Evolutionary conservation across 2,329 filamentous ascomycete species (phyloP).

Genomic region (Venturia aucupariae): DNA sequence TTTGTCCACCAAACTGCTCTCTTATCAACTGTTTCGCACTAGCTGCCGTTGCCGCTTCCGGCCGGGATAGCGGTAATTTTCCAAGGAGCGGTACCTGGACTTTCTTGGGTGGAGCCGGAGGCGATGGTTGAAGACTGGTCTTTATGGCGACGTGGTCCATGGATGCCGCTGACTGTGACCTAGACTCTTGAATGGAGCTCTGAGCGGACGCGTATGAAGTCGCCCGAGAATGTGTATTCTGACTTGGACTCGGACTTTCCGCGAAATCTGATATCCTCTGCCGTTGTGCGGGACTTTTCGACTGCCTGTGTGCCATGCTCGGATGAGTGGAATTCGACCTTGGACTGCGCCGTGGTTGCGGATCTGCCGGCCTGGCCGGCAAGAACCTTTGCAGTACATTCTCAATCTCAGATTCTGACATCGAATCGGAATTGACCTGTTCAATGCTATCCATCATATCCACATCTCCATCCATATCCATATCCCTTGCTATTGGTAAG

Average conservation of each 20-base stretch:
- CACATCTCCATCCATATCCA: slow-evolving; percentile 2
- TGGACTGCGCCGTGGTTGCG: not conserved
- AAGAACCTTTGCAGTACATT: not conserved
- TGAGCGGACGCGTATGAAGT: slow-evolving; percentile 4
- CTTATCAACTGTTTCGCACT: not conserved
- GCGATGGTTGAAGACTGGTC: not conserved
- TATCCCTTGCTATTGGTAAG: not conserved
- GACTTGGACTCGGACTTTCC: not conserved
- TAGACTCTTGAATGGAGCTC: not conserved
- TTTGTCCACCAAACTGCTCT: not conserved
- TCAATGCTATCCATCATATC: slow-evolving; percentile 7
- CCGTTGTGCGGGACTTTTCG: not conserved
- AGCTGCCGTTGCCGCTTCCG: not conserved
- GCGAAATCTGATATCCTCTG: not conserved
- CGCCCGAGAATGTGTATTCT: not conserved
- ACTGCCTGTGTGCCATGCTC: not conserved
- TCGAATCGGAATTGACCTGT: not conserved
- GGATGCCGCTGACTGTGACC: not conserved
- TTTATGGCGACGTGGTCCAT: not conserved
- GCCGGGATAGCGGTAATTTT: not conserved
- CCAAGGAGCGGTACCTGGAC: not conserved
- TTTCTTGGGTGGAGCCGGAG: not conserved
- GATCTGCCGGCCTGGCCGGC: not conserved
- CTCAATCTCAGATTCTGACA: not conserved
- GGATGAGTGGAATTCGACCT: not conserved